phyloP scores from a whole-genome alignment of 305 asterid species.

The Fraxinus paxiana region DNA sequence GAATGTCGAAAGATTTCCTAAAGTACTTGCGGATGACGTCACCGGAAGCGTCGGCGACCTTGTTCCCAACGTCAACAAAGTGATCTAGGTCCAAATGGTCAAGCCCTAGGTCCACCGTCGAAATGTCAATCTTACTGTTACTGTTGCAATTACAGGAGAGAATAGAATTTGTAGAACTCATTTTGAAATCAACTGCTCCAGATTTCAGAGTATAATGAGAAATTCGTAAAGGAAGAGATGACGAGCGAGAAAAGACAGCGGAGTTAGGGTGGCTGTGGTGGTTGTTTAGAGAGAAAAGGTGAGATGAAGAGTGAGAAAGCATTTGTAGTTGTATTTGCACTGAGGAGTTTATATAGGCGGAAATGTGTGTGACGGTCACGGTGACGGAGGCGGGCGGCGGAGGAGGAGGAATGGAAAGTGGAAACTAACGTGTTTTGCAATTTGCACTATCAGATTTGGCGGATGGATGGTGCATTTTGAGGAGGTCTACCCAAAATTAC shows the following conservation, averaged over 20 bases:
- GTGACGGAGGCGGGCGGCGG: slow-evolving; percentile 13
- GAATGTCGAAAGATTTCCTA: slow-evolving; percentile 69
- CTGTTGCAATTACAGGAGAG: slow-evolving; percentile 21
- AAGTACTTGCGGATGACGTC: slow-evolving; percentile 74
- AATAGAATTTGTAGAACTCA: slow-evolving; percentile 35
- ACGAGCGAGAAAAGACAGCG: slow-evolving; percentile 18
- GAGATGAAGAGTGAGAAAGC: slow-evolving; percentile 42
- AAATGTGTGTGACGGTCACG: not conserved
- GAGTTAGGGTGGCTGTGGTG: slow-evolving; percentile 4
- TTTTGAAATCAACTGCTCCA: slow-evolving; percentile 22
- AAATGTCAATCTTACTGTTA: not conserved
- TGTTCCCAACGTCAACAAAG: slow-evolving; percentile 57
- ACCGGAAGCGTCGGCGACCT: slow-evolving; percentile 83
- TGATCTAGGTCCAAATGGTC: slow-evolving; percentile 49
- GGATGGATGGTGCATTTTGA: too few species aligned
- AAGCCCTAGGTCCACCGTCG: slow-evolving; percentile 31
- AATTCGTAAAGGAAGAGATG: slow-evolving; percentile 21
- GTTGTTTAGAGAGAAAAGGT: slow-evolving; percentile 31
- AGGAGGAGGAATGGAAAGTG: slow-evolving; percentile 21
- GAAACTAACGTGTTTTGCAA: too few species aligned
- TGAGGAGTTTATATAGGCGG: slow-evolving; percentile 34
- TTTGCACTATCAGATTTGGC: too few species aligned
- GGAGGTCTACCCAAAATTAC: too few species aligned
- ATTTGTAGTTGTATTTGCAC: slow-evolving; percentile 39
- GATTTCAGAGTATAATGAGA: slow-evolving; percentile 18